A percentile compares a stretch with the other conserved stretches of the same genome.
Evolutionary conservation across 176 grass and related monocot genomes (phyloP).

Genomic region (barley (Hordeum vulgare)): MorexV3_pseudomolecules_assembly NC_058520.1:397319846-397320345

Average conservation of each 20-base stretch:
- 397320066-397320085: not conserved
- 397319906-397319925: too few relatives aligned
- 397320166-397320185: constrained; percentile 1
- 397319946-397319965: too few relatives aligned
- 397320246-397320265: constrained; percentile 4
- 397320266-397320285: not conserved
- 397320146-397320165: constrained; percentile 5
- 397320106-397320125: not conserved
- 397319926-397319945: too few relatives aligned
- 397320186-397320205: constrained; percentile 10
- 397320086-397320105: constrained; percentile 9
- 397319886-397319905: too few relatives aligned
- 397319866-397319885: too few relatives aligned
- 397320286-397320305: not conserved
- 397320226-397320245: not conserved
- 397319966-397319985: too few relatives aligned
- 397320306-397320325: constrained; percentile 11
- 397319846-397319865: too few relatives aligned
- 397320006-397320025: too few relatives aligned
- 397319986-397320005: too few relatives aligned
- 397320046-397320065: not conserved
- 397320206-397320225: not conserved
- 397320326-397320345: not conserved
- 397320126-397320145: constrained; percentile 33
- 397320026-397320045: constrained; percentile 12